A percentile compares a stretch with the other conserved stretches of the same genome.
phyloP scores from a whole-genome alignment of 768 basidiomycete species.

The Stropharia rugosoannulata region DNA sequence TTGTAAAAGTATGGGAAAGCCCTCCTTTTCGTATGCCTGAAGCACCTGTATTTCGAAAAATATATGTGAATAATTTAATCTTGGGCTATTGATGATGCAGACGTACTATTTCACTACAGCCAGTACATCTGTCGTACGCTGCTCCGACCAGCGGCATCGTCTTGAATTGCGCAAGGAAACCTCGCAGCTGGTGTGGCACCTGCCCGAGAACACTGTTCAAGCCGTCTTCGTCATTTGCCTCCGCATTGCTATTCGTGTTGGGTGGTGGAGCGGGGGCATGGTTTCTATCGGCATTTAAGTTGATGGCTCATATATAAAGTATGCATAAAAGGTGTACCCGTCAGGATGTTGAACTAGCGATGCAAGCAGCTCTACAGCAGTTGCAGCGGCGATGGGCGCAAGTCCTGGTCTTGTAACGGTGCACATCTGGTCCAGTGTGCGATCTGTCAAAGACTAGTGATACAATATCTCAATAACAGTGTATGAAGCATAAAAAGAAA shows the following conservation, averaged over 20 bases:
- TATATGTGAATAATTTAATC: background rate
- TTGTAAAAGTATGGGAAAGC: constrained; percentile 74
- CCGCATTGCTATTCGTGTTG: constrained; percentile 23
- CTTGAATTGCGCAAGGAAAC: constrained; percentile 84
- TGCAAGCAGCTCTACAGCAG: constrained; percentile 89
- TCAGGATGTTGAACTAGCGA: constrained; percentile 88
- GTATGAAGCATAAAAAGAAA: background rate
- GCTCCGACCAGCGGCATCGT: constrained; percentile 83
- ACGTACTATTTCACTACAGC: constrained; percentile 78
- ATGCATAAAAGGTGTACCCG: constrained; percentile 50
- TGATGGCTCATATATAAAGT: background rate
- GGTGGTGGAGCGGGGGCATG: constrained; percentile 73
- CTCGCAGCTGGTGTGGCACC: constrained; percentile 93
- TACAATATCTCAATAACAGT: constrained; percentile 10
- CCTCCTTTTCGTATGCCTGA: constrained; percentile 76
- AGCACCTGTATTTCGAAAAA: constrained; percentile 52
- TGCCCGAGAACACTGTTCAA: constrained; percentile 66
- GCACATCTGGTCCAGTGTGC: constrained; percentile 98
- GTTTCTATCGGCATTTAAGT: constrained; percentile 18
- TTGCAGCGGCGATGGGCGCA: constrained; percentile 88
- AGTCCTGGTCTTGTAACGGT: constrained; percentile 96
- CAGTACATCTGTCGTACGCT: constrained; percentile 87
- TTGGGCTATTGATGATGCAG: background rate
- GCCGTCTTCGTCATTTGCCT: constrained; percentile 28
- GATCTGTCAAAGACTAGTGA: constrained; percentile 62